Evolutionary conservation across 2,329 filamentous ascomycete species (phyloP), one percentile per base, ranked within the genome.

Genomic region (Beauveria sp.): DNA sequence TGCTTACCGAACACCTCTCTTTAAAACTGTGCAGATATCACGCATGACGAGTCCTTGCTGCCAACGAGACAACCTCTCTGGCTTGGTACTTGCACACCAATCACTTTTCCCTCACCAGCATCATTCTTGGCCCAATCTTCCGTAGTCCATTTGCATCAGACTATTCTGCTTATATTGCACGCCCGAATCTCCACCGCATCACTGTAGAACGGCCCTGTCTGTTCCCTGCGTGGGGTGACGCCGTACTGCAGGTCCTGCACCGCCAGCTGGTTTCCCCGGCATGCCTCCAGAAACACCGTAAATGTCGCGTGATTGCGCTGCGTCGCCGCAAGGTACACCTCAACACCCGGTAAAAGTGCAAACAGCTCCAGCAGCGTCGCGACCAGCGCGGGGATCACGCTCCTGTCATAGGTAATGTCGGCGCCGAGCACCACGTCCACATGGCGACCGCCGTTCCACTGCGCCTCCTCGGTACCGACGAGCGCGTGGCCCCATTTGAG

Each of bases 351-450:
- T 64, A 84, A 83, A 59, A 85, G 69, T 1, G 76, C 75, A 54
- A 89, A 82, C 14, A 91, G 75, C 55, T 87, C 81, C 38, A 79
- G 74, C 57, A 93, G 71, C 3, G 89, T 91, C 3, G 78, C 80
- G 3, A 90, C 78, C 26, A 93, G 77, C 1, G 83, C 77, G 0
- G 86, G 83, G 55, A 89, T 86, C 47, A 84, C 79, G 42, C 77
- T 77, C 63, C 78, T 78, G 69, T 93, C 89, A 72, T 93, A 93
- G 1, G 88, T 93, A 72, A 93, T 83, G 70, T 93, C 90, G 40
- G 90, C 88, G 4, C 89, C 90, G 30, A 93, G 73, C 2, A 93
- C 81, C 5, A 90, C 73, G 70, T 93, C 87, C 50, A 85, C 71
- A 2, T 70, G 66, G 5, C 69, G 68, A 20, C 77, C 77, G 22